Conservation (phyloP, 192 early-diverging fungal genomes). For the Coemansia sp. region DNA sequence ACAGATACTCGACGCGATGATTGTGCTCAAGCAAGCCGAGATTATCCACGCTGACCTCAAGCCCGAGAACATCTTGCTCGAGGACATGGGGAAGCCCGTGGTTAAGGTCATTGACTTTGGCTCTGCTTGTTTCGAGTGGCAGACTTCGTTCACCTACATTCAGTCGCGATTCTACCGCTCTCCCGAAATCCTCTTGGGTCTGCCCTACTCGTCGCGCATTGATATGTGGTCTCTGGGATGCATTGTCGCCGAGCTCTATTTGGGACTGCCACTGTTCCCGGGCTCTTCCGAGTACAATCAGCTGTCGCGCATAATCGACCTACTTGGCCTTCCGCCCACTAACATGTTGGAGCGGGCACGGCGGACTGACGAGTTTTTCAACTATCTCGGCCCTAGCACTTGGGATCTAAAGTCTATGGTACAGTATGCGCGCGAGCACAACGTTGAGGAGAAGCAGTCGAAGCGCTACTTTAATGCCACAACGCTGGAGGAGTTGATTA, state of each 20-base stretch:
- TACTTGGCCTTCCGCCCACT: conserved; percentile 84
- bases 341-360: conserved; percentile 97
- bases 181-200: conserved; percentile 92
- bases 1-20: conserved; percentile 92
- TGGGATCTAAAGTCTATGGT: conserved; percentile 81
- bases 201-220: conserved; percentile 90
- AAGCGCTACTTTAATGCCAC: conserved; percentile 91
- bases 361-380: conserved; percentile 84
- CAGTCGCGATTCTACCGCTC: conserved; percentile 97
- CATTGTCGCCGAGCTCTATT: conserved; percentile 94
- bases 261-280: conserved; percentile 94
- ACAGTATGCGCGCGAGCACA: conserved; percentile 79
- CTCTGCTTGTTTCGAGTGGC: conserved; percentile 93
- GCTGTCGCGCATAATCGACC: conserved; percentile 89
- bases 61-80: conserved; percentile 94
- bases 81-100: conserved; percentile 84
- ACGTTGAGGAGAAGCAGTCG: conserved; percentile 85
- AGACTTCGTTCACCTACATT: conserved; percentile 97
- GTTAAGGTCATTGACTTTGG: conserved; percentile 99
- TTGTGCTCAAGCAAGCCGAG: conserved; percentile 80
- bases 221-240: conserved; percentile 99
- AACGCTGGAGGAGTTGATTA: conserved; percentile 87
- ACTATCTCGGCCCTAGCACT: conserved; percentile 58
- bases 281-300: conserved; percentile 98
- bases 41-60: conserved; percentile 99